Conservation (phyloP, 192 early-diverging fungal genomes). For the Gamsiella multidivaricata region DNA sequence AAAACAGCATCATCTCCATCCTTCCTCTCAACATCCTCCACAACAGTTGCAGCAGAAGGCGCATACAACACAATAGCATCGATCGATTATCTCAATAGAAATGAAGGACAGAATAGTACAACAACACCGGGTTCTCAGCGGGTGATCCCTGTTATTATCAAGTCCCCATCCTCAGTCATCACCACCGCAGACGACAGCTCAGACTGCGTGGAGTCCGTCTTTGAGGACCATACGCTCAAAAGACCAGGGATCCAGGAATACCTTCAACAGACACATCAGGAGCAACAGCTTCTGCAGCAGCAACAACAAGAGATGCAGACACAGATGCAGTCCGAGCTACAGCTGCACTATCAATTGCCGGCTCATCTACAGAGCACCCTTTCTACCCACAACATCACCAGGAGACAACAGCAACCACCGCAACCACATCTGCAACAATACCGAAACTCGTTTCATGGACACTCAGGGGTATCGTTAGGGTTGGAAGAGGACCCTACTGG, state of each 20-base stretch:
- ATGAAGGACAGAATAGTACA: background rate
- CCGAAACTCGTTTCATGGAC: constrained; percentile 39
- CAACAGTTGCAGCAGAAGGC: background rate
- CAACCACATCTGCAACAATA: constrained; percentile 4
- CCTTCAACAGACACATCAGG: constrained; percentile 36
- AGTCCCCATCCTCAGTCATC: constrained; percentile 45
- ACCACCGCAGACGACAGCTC: constrained; percentile 39
- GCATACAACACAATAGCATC: background rate
- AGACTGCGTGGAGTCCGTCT: constrained; percentile 30
- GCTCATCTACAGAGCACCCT: constrained; percentile 8
- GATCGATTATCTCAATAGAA: background rate
- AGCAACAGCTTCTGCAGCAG: constrained; percentile 28
- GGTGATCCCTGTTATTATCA: constrained; percentile 41
- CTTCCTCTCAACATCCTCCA: background rate
- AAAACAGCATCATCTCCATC: background rate
- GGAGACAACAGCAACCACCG: constrained; percentile 1
- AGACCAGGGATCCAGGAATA: constrained; percentile 40
- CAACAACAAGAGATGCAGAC: constrained; percentile 7
- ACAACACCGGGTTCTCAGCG: constrained; percentile 21
- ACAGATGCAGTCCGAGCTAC: constrained; percentile 17
- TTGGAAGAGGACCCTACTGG: no score
- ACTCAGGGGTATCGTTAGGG: constrained; percentile 11
- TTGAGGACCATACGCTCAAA: constrained; percentile 19
- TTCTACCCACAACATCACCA: background rate
- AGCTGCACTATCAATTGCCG: constrained; percentile 36